Conservation (phyloP, 495 filamentous ascomycete genomes). For the Durotheca rogersii region DNA sequence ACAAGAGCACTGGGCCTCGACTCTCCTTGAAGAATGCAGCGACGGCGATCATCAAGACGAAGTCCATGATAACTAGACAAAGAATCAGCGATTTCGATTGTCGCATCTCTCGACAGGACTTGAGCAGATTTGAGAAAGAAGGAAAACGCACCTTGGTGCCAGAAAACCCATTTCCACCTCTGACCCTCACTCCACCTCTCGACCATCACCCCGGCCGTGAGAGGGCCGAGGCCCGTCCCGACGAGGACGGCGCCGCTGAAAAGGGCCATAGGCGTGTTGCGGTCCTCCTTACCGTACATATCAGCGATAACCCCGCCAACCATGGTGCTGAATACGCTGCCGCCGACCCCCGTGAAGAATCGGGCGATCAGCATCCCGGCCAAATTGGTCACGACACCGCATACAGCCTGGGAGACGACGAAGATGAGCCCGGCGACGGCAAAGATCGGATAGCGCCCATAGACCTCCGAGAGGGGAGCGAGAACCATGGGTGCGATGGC, state of each 20-base stretch:
- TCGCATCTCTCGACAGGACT: background rate
- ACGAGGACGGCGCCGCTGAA: conserved; percentile 75
- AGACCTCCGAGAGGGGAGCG: conserved; percentile 87
- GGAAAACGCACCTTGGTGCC: conserved; percentile 25
- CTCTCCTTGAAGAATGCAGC: conserved; percentile 78
- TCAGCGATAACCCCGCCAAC: conserved; percentile 90
- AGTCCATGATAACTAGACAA: conserved; percentile 60
- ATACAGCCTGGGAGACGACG: conserved; percentile 67
- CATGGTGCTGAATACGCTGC: conserved; percentile 85
- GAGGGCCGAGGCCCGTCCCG: conserved; percentile 79
- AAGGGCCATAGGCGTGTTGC: conserved; percentile 88
- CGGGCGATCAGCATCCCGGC: conserved; percentile 75
- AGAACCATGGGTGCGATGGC: conserved; percentile 85
- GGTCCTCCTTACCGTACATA: conserved; percentile 73
- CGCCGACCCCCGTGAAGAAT: conserved; percentile 73
- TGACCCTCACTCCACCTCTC: conserved; percentile 42
- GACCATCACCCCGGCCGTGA: conserved; percentile 71
- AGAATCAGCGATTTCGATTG: background rate
- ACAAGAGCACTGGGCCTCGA: conserved; percentile 77
- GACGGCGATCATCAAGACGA: conserved; percentile 60
- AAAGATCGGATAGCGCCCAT: conserved; percentile 80
- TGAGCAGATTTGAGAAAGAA: background rate
- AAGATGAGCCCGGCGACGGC: conserved; percentile 69
- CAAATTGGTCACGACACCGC: conserved; percentile 70
- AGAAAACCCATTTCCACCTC: conserved; percentile 84